phyloP scores from a whole-genome alignment of 768 basidiomycete species.

The Boletus pseudo-olivaceus region DNA sequence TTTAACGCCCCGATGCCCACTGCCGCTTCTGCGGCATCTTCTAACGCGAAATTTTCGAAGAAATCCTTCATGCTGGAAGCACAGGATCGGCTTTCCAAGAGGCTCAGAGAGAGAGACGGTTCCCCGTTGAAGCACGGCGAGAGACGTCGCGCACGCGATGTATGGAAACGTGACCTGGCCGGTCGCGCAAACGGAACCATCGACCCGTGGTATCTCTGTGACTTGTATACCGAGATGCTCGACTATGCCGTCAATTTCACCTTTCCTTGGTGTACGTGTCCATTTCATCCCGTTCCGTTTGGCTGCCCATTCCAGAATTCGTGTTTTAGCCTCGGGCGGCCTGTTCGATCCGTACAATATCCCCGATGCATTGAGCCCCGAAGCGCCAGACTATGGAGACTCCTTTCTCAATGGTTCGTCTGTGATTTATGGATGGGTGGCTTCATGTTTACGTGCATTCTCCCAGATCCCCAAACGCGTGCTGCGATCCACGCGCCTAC shows the following conservation, averaged over 20 bases:
- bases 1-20: neutral
- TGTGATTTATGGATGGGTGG: neutral
- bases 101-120: constrained; percentile 14
- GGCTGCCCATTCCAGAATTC: neutral
- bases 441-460: constrained; percentile 33
- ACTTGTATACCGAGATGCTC: constrained; percentile 54
- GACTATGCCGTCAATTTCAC: constrained; percentile 71
- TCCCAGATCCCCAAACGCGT: constrained; percentile 46
- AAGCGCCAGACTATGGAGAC: neutral
- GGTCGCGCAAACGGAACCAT: constrained; percentile 51
- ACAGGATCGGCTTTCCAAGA: constrained; percentile 1
- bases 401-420: neutral
- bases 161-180: constrained; percentile 45
- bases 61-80: constrained; percentile 8
- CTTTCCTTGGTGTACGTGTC: constrained; percentile 47
- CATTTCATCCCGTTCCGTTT: neutral
- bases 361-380: constrained; percentile 4
- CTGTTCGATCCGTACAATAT: constrained; percentile 48
- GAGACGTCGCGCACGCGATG: constrained; percentile 17
- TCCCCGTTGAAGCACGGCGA: constrained; percentile 14
- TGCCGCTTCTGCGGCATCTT: neutral
- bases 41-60: constrained; percentile 1
- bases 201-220: constrained; percentile 59
- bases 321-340: constrained; percentile 16
- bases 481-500: constrained; percentile 66